Evolutionary conservation across 2,329 filamentous ascomycete genomes (phyloP).

Genomic region (Chaetomiaceae sp.): DNA sequence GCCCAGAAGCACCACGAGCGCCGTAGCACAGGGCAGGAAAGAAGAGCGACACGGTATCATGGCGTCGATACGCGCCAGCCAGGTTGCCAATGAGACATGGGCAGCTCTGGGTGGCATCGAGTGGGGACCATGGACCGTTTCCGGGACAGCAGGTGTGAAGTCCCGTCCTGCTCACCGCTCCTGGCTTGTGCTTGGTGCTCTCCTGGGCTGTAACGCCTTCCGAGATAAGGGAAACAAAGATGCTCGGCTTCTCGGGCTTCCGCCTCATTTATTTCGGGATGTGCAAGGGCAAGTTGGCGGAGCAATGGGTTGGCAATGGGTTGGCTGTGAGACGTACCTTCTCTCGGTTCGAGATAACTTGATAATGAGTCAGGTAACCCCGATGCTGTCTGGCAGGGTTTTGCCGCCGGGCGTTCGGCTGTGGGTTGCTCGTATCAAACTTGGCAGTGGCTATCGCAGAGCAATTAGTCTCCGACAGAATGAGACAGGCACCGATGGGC

Average conservation of each 20-base stretch:
- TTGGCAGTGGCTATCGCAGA: conserved; percentile 12
- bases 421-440: conserved; percentile 4
- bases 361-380: too few species aligned
- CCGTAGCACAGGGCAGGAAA: conserved; percentile 24
- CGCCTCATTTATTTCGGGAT: not conserved
- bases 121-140: conserved; percentile 15
- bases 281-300: conserved; percentile 1
- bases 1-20: conserved; percentile 16
- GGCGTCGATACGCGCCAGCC: conserved; percentile 8
- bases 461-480: conserved; percentile 3
- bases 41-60: conserved; percentile 22
- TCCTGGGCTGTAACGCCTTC: conserved; percentile 8
- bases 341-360: not conserved
- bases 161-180: conserved; percentile 25
- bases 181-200: conserved; percentile 12
- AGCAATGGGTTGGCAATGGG: not conserved
- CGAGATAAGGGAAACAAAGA: conserved; percentile 18
- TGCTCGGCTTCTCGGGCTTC: not conserved
- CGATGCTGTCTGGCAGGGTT: not conserved
- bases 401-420: not conserved
- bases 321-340: conserved; percentile 17
- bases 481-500: conserved; percentile 9
- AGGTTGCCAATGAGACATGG: conserved; percentile 20
- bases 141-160: conserved; percentile 19
- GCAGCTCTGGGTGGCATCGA: conserved; percentile 8